phyloP scores from a whole-genome alignment of 441 rosid species.

The Erodium texanum region DNA sequence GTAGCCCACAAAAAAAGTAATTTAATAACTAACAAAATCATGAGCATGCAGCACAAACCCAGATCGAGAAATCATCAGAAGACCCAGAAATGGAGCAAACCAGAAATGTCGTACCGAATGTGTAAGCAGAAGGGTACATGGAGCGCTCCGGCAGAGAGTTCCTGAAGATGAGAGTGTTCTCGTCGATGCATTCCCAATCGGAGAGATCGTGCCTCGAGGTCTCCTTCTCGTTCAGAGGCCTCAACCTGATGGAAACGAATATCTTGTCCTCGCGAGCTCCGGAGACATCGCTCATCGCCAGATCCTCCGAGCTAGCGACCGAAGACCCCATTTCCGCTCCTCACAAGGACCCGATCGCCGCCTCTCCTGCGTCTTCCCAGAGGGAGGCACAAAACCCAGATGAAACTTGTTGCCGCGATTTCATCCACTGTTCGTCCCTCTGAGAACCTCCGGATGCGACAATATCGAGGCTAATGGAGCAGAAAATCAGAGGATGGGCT shows the following conservation, averaged over 20 bases:
- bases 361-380: too few relatives aligned
- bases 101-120: constrained; percentile 8
- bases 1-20: not conserved
- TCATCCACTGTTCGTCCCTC: constrained; percentile 3
- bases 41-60: not conserved
- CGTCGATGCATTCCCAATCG: constrained; percentile 82
- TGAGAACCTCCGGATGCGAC: not conserved
- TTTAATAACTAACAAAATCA: not conserved
- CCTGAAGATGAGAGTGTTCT: constrained; percentile 56
- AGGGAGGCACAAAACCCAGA: not conserved
- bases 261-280: constrained; percentile 47
- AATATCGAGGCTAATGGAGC: not conserved
- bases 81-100: not conserved
- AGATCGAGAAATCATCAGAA: not conserved
- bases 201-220: constrained; percentile 46
- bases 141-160: constrained; percentile 73
- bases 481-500: not conserved
- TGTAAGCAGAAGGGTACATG: constrained; percentile 66
- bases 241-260: constrained; percentile 67
- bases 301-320: constrained; percentile 2
- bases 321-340: constrained; percentile 3
- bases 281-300: not conserved
- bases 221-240: constrained; percentile 82
- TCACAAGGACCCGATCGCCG: too few relatives aligned
- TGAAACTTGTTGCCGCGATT: not conserved